Evolutionary conservation across 1,139 yeast genomes (phyloP).

Genomic region (Candida labiduridarum): DNA sequence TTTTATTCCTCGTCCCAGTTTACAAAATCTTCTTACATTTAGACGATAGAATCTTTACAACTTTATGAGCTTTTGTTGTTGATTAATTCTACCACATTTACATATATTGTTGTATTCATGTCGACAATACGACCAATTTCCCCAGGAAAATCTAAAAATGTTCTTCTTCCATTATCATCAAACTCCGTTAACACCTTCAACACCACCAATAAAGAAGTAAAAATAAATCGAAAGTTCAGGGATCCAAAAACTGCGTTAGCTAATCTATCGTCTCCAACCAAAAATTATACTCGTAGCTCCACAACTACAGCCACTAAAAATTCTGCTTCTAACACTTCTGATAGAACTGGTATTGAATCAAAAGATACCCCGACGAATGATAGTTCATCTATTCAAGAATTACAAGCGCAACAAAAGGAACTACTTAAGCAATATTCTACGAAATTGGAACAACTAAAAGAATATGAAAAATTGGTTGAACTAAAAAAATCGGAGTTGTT

Average conservation of each 20-base stretch:
- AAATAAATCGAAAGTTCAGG: conserved; percentile 19
- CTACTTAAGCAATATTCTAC: conserved; percentile 18
- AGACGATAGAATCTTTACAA: neutral
- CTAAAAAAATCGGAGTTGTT: conserved; percentile 29
- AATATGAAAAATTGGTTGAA: conserved; percentile 26
- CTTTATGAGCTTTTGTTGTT: neutral
- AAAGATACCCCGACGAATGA: too few relatives aligned
- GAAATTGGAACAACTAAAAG: conserved; percentile 29
- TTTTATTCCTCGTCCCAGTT: too few relatives aligned
- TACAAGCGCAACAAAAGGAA: conserved; percentile 13
- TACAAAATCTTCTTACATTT: too few relatives aligned
- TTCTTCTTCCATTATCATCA: conserved; percentile 16
- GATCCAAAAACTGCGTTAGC: conserved; percentile 25
- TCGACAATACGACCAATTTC: conserved; percentile 7
- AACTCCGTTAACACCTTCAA: conserved; percentile 2
- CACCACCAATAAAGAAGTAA: too few relatives aligned
- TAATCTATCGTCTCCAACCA: conserved; percentile 18
- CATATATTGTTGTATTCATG: neutral
- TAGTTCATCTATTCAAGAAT: conserved; percentile 8
- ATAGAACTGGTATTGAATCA: neutral
- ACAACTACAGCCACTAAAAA: neutral
- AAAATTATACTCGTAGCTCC: neutral
- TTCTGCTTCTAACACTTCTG: neutral
- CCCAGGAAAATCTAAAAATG: conserved; percentile 3
- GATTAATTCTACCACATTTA: neutral